A percentile compares a stretch with the other conserved stretches of the same genome.
Conservation (phyloP, 169 alveolate species). For the Plasmodium inui region DNA sequence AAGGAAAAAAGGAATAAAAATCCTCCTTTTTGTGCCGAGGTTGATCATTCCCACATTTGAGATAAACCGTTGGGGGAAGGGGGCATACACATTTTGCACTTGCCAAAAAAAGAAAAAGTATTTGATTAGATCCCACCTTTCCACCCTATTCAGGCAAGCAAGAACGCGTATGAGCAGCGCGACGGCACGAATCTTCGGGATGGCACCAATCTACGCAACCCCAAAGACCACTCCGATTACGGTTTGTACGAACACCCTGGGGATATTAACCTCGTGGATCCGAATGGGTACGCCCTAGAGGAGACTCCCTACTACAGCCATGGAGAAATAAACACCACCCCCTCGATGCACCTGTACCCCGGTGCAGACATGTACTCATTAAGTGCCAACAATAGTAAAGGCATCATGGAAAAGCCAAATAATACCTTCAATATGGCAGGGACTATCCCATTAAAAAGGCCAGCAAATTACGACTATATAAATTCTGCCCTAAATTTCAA, state of each 20-base stretch:
- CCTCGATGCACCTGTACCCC: conserved; percentile 24
- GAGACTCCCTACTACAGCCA: conserved; percentile 5
- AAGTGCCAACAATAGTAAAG: conserved; percentile 18
- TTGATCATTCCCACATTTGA: background rate
- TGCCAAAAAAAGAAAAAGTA: background rate
- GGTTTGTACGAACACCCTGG: conserved; percentile 21
- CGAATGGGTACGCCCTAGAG: background rate
- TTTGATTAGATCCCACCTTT: background rate
- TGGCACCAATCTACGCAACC: conserved; percentile 14
- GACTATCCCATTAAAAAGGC: conserved; percentile 3
- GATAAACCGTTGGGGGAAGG: background rate
- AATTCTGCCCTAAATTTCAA: conserved; percentile 22
- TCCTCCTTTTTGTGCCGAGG: background rate
- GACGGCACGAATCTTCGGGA: conserved; percentile 16
- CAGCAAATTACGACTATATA: conserved; percentile 36
- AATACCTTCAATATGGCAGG: conserved; percentile 22
- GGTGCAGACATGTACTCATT: conserved; percentile 5
- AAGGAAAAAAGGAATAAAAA: background rate
- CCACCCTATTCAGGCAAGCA: conserved; percentile 5
- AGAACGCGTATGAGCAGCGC: background rate
- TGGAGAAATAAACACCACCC: conserved; percentile 38
- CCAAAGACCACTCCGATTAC: conserved; percentile 12
- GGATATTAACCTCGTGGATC: conserved; percentile 5
- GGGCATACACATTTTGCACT: background rate
- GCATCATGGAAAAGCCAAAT: conserved; percentile 2